Evolutionary conservation across 2,329 filamentous ascomycete genomes (phyloP).

Genomic region (Colletotrichum liriopes): DNA sequence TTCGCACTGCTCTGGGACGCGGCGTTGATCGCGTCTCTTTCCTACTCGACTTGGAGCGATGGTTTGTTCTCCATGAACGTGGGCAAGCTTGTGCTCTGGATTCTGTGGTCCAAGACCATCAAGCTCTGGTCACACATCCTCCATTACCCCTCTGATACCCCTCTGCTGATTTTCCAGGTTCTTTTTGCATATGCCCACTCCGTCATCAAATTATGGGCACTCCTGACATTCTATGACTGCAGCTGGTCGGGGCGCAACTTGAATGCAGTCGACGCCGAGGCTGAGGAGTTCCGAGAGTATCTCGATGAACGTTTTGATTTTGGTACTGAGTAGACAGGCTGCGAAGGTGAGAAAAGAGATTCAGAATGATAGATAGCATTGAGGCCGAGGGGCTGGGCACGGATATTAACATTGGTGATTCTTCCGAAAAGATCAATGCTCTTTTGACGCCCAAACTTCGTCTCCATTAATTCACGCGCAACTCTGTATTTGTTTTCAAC

Average conservation of each 20-base stretch:
- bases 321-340: neutral
- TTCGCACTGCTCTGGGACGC: conserved; percentile 70
- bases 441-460: too few species aligned
- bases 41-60: neutral
- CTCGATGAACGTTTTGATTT: conserved; percentile 7
- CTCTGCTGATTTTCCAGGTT: conserved; percentile 65
- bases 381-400: neutral
- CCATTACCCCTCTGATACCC: conserved; percentile 66
- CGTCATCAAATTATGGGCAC: conserved; percentile 70
- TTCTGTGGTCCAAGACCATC: conserved; percentile 69
- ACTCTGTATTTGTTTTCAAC: too few species aligned
- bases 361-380: neutral
- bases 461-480: too few species aligned
- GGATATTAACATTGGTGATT: too few species aligned
- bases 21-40: conserved; percentile 54
- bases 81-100: conserved; percentile 56
- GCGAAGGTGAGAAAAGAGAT: neutral
- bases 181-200: conserved; percentile 72
- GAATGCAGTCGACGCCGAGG: conserved; percentile 42
- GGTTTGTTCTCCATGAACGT: neutral
- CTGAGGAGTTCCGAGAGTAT: neutral
- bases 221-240: conserved; percentile 66
- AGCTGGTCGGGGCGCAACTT: conserved; percentile 60
- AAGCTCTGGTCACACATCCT: conserved; percentile 70
- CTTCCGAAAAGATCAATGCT: too few species aligned